Conservation (phyloP, 306 rosid genomes). For the Clitoria ternatea region DNA sequence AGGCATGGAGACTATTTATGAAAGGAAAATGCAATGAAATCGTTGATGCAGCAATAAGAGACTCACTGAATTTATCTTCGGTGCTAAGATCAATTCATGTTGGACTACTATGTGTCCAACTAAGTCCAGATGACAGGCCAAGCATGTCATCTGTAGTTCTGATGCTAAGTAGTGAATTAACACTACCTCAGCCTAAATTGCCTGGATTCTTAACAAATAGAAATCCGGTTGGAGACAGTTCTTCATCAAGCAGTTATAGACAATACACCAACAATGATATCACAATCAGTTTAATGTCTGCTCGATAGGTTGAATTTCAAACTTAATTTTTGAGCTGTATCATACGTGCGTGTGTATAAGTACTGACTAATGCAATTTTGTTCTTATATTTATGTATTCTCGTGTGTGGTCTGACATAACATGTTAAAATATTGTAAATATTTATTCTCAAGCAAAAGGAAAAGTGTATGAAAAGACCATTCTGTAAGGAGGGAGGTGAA, state of each 20-base stretch:
- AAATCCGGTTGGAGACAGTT: not conserved
- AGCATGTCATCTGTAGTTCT: conserved; percentile 2
- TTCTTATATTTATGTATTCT: not conserved
- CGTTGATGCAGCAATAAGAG: conserved; percentile 13
- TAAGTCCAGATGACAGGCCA: conserved; percentile 8
- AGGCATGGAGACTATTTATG: conserved; percentile 9
- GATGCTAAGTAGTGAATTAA: conserved; percentile 12
- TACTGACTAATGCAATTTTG: not conserved
- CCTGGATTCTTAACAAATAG: conserved; percentile 31
- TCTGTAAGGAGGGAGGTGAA: too few relatives aligned
- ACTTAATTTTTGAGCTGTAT: not conserved
- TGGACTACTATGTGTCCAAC: conserved; percentile 7
- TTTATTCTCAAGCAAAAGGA: not conserved
- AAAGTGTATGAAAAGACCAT: too few relatives aligned
- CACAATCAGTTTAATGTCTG: not conserved
- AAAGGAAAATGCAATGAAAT: conserved; percentile 23
- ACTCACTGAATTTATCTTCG: not conserved
- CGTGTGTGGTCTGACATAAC: not conserved
- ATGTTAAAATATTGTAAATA: not conserved
- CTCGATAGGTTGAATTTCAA: not conserved
- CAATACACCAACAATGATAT: not conserved
- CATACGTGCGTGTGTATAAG: not conserved
- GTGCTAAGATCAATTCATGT: conserved; percentile 5
- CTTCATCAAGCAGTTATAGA: not conserved
- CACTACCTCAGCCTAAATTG: conserved; percentile 38